Base-by-base conservation (phyloP, 1,139 yeast genomes). In the Geotrichum aggregatum region DNA sequence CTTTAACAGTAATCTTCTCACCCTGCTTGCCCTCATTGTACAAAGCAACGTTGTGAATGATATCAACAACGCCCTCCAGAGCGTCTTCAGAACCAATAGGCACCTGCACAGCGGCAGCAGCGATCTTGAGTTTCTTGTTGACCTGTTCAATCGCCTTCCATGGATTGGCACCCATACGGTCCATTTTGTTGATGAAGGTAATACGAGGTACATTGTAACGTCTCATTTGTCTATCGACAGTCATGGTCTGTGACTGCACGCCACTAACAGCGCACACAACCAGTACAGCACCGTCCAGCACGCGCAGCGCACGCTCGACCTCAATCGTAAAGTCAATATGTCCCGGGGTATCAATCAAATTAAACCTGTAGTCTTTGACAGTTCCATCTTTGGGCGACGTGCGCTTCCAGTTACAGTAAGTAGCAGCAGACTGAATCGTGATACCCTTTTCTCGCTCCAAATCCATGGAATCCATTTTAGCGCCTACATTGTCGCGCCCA, bases 221-320 rank as follows among this genome's bases (percentile, higher is more conserved):
- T 65, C 96, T 83, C 98, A 94, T 94, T 75, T 92, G 98, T 69
- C 98, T 84, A 71, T 92, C 98, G 49, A 92, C 98, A 47, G 98
- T 92, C 56, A 92, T 96, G 16, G 98, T 92, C 73, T 92, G 98
- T 6, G 96, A 88, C 73, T 92, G 98, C 49, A 92, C 98, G 66
- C 98, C 98, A 31, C 95, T 82, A 52, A 92, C 98, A 14, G 98
- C 98, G 78, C 98, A 92, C 21, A 92, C 97, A 52, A 92, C 98
- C 59, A 92, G 77, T 49, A 92, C 98, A 38, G 98, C 98, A 71
- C 98, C 98, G 70, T 92, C 98, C 59, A 92, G 76, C 49, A 92
- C 98, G 70, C 98, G 79, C 70, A 92, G 76, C 13, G 98, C 98
- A 68, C 98, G 83, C 74, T 92, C 98, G 49, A 92, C 98, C 72